Percentiles rank a stretch among this genome's conserved stretches.
Evolutionary conservation across 306 rosid species (phyloP).

Genomic region (Nissolia schottii): DNA sequence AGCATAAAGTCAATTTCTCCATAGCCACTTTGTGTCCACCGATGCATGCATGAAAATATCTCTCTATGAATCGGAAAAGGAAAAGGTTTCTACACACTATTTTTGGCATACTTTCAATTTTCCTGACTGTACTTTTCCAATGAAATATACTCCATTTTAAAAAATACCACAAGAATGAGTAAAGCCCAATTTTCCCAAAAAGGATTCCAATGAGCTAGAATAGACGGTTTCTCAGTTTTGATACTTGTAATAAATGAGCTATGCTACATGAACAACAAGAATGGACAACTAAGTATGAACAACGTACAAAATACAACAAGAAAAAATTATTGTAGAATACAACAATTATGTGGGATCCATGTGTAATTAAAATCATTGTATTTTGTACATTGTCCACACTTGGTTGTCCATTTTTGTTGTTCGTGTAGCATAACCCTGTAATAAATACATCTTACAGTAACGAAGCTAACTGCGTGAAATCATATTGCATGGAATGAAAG

Average conservation of each 20-base stretch:
- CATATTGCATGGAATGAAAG: not conserved
- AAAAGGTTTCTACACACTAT: not conserved
- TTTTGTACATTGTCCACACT: no score
- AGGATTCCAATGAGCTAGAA: not conserved
- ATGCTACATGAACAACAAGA: no score
- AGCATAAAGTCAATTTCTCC: not conserved
- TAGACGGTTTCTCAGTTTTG: not conserved
- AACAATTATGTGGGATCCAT: no score
- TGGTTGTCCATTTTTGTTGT: no score
- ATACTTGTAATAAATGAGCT: no score
- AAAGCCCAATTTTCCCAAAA: not conserved
- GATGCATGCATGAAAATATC: not conserved
- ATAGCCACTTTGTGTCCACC: not conserved
- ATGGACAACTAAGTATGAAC: no score
- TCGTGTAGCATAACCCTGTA: no score
- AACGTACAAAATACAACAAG: no score
- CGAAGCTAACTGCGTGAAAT: slow-evolving; percentile 7
- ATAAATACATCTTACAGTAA: not conserved
- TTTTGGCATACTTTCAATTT: slow-evolving; percentile 1
- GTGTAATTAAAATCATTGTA: no score
- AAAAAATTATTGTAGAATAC: no score
- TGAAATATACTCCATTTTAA: not conserved
- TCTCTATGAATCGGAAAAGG: not conserved
- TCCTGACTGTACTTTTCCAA: not conserved
- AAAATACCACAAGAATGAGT: not conserved